Evolutionary conservation across 192 early-diverging fungal genomes (phyloP).

Genomic region (Backusella luteola): DNA sequence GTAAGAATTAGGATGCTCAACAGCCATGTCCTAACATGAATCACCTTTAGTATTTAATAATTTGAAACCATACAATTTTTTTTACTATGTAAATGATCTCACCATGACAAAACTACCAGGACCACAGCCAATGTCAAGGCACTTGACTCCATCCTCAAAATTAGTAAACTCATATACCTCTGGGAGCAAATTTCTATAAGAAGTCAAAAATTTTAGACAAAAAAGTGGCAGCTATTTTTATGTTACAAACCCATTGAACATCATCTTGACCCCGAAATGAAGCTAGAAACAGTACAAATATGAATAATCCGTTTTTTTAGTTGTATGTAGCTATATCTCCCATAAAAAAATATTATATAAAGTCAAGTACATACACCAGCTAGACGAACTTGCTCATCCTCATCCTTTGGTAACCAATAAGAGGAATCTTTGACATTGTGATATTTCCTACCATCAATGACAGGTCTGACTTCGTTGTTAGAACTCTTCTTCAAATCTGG

Average conservation of each 20-base stretch:
- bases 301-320: neutral
- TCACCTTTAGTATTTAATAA: neutral
- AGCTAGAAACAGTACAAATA: constrained; percentile 5
- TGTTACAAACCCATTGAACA: constrained; percentile 17
- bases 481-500: neutral
- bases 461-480: neutral
- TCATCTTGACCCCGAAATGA: constrained; percentile 27
- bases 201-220: neutral
- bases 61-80: neutral
- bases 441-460: neutral
- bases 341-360: neutral
- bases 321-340: neutral
- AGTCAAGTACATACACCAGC: neutral
- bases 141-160: constrained; percentile 12
- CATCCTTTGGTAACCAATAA: constrained; percentile 23
- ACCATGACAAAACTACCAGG: constrained; percentile 27
- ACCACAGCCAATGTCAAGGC: constrained; percentile 33
- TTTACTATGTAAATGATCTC: neutral
- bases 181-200: neutral
- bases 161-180: neutral
- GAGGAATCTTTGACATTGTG: constrained; percentile 16
- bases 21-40: constrained; percentile 19
- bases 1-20: constrained; percentile 4
- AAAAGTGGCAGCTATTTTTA: neutral
- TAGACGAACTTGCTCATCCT: constrained; percentile 25